phyloP scores from a whole-genome alignment of 192 early-diverging fungal species.

The Coemansia sp. region DNA sequence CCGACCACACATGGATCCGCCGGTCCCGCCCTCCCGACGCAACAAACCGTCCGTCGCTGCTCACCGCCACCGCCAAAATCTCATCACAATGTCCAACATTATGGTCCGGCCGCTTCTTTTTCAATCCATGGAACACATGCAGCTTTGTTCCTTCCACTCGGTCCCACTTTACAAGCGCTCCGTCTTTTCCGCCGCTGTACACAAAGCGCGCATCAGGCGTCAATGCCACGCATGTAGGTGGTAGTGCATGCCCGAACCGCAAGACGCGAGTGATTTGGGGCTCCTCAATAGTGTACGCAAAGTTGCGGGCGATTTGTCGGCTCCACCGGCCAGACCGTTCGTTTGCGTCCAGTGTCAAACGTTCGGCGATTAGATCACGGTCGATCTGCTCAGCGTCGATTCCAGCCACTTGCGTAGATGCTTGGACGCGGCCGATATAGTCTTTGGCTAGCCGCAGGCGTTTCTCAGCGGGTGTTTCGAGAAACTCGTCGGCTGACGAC shows the following conservation, averaged over 20 bases:
- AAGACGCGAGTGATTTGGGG: conserved; percentile 21
- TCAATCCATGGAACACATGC: conserved; percentile 67
- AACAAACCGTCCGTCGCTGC: conserved; percentile 66
- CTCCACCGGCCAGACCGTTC: conserved; percentile 43
- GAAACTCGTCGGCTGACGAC: conserved; percentile 58
- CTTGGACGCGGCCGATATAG: conserved; percentile 80
- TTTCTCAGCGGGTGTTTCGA: conserved; percentile 91
- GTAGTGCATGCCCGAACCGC: conserved; percentile 61
- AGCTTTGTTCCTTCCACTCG: conserved; percentile 67
- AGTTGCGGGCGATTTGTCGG: conserved; percentile 35
- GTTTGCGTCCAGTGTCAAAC: conserved; percentile 74
- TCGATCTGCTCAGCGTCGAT: conserved; percentile 93
- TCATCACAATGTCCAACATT: conserved; percentile 73
- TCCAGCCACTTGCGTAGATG: conserved; percentile 59
- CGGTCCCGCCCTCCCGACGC: conserved; percentile 90
- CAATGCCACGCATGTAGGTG: conserved; percentile 81
- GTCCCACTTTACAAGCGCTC: conserved; percentile 84
- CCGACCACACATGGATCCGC: conserved; percentile 89
- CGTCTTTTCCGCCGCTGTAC: conserved; percentile 92
- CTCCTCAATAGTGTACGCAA: conserved; percentile 30
- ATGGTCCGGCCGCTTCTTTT: conserved; percentile 51
- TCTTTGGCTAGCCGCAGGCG: conserved; percentile 89
- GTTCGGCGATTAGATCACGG: conserved; percentile 85
- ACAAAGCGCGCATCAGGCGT: conserved; percentile 65
- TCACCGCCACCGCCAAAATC: conserved; percentile 70